Evolutionary conservation across 306 rosid genomes (phyloP).

Genomic region (Vigna trinervia): DNA sequence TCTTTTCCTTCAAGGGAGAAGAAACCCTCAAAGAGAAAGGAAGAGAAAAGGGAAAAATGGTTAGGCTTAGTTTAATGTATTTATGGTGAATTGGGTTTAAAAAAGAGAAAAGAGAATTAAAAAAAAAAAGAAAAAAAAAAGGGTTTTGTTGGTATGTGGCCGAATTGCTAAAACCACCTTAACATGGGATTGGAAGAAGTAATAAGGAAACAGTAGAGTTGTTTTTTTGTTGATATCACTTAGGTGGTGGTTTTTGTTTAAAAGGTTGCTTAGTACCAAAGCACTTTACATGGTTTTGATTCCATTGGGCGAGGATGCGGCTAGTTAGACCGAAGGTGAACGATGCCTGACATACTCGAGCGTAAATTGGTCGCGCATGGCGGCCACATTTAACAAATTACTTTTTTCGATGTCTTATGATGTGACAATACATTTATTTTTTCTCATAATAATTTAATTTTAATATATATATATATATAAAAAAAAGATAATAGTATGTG

Average conservation of each 20-base stretch:
- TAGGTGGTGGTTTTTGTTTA: not conserved
- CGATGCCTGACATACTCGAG: too few species aligned
- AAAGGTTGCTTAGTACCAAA: not conserved
- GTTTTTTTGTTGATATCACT: not conserved
- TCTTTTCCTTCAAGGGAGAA: conserved; percentile 12
- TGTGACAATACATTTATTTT: too few species aligned
- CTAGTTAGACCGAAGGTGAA: too few species aligned
- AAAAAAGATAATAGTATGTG: too few species aligned
- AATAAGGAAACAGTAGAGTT: not conserved
- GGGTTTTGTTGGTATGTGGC: conserved; percentile 1
- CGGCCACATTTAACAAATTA: too few species aligned
- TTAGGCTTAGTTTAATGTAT: not conserved
- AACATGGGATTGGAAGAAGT: not conserved
- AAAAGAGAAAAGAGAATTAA: not conserved
- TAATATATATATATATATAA: too few species aligned
- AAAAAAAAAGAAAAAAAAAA: not conserved
- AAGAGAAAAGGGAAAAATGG: not conserved
- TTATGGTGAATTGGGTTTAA: not conserved
- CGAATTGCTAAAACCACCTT: conserved; percentile 17
- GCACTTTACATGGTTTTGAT: not conserved
- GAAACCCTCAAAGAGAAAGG: conserved; percentile 45
- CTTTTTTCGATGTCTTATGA: too few species aligned
- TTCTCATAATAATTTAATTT: too few species aligned
- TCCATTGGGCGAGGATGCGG: not conserved
- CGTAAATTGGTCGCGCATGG: too few species aligned